Conservation (phyloP, 2,329 filamentous ascomycete species). For the Orbilia blumenaviensis region DNA sequence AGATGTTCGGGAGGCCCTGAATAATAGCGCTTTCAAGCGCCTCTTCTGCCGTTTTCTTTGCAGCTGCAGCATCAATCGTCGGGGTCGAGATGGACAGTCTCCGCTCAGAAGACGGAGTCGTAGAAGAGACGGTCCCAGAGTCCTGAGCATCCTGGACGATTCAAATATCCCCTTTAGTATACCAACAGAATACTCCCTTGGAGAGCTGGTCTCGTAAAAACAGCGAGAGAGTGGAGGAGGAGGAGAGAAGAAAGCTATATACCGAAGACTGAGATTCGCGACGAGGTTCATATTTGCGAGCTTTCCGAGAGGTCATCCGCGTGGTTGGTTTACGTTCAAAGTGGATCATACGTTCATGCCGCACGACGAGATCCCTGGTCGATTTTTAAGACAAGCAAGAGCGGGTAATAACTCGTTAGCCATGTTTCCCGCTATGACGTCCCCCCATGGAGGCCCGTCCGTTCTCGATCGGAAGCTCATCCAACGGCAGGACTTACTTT, state of each 20-base stretch:
- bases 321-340: conserved; percentile 52
- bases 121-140: conserved; percentile 27
- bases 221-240: neutral
- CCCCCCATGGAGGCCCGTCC: conserved; percentile 8
- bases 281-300: conserved; percentile 52
- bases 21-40: conserved; percentile 31
- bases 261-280: conserved; percentile 52
- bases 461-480: conserved; percentile 15
- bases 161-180: conserved; percentile 7
- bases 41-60: conserved; percentile 46
- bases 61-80: conserved; percentile 37
- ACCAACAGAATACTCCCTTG: neutral
- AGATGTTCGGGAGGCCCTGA: conserved; percentile 31
- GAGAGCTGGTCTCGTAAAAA: neutral
- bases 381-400: neutral
- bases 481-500: conserved; percentile 29
- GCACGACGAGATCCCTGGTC: conserved; percentile 49
- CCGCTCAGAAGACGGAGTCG: conserved; percentile 27
- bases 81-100: conserved; percentile 30
- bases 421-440: neutral
- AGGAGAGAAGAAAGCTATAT: neutral
- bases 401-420: conserved; percentile 12
- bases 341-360: conserved; percentile 53
- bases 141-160: conserved; percentile 37
- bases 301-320: conserved; percentile 51